Conservation (phyloP, 164 flowering plant species). For the Aristolochia fimbriata region DNA sequence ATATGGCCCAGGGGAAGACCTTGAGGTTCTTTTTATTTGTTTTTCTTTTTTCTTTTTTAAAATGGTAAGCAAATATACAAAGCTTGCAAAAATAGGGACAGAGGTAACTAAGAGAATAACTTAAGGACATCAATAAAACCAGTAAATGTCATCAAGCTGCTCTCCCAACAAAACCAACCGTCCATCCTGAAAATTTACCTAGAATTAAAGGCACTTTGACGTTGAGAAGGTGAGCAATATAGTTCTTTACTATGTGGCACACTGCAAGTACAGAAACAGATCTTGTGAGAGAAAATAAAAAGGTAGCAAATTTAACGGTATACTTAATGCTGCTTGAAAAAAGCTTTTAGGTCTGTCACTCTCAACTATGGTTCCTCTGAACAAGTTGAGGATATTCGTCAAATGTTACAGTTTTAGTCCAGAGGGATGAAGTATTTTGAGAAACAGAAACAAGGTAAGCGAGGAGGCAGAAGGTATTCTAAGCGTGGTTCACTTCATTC, state of each 20-base stretch:
- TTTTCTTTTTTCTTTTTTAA: too few relatives aligned
- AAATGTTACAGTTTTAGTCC: background rate
- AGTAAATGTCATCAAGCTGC: too few relatives aligned
- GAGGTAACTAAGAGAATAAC: background rate
- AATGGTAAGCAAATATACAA: too few relatives aligned
- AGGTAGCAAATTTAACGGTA: background rate
- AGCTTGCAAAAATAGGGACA: too few relatives aligned
- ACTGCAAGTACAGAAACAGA: constrained; percentile 30
- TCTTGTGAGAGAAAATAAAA: background rate
- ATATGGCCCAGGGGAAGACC: background rate
- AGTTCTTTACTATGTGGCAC: constrained; percentile 84
- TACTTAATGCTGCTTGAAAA: background rate
- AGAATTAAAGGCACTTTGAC: constrained; percentile 74
- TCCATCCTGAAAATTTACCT: constrained; percentile 31
- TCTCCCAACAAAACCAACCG: background rate
- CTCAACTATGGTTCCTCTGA: background rate
- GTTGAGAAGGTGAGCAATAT: constrained; percentile 60
- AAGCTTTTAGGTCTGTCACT: background rate
- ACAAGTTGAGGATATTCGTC: background rate
- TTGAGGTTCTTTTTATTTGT: too few relatives aligned
- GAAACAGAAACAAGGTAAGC: background rate
- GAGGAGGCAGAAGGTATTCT: constrained; percentile 1
- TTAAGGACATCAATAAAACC: background rate
- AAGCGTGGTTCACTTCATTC: constrained; percentile 10
- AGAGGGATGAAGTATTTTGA: too few relatives aligned